Conservation (phyloP, 2,329 filamentous ascomycete species). For the Clarireedia sp. region DNA sequence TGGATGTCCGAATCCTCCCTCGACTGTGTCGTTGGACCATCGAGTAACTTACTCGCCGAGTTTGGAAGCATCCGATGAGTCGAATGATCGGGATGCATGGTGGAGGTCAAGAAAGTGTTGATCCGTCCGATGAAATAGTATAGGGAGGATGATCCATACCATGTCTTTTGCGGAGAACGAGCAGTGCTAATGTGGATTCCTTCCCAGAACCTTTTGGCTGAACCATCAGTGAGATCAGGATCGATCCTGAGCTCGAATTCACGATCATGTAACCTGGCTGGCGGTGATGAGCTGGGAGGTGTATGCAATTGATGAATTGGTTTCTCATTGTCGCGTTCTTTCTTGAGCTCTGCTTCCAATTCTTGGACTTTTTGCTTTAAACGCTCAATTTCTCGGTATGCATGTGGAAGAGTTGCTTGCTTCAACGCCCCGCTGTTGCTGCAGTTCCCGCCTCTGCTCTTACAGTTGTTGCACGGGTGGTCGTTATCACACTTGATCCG, state of each 20-base stretch:
- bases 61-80: constrained; percentile 29
- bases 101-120: constrained; percentile 30
- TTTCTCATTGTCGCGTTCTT: background rate
- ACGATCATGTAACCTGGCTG: background rate
- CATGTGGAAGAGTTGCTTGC: constrained; percentile 27
- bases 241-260: background rate
- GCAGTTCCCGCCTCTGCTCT: constrained; percentile 31
- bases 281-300: constrained; percentile 13
- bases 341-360: constrained; percentile 26
- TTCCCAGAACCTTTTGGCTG: constrained; percentile 30
- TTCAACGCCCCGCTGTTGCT: constrained; percentile 30
- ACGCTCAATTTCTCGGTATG: constrained; percentile 32
- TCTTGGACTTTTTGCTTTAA: constrained; percentile 30
- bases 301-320: constrained; percentile 4
- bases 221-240: background rate
- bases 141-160: constrained; percentile 38
- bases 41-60: constrained; percentile 14
- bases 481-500: constrained; percentile 36
- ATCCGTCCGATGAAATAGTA: constrained; percentile 39
- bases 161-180: constrained; percentile 32
- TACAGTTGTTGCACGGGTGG: constrained; percentile 35
- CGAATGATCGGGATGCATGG: constrained; percentile 29
- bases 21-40: constrained; percentile 14
- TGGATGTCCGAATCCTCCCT: constrained; percentile 10
- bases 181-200: constrained; percentile 33